phyloP scores from a whole-genome alignment of 1,284 basidiomycete genomes.

The Cutaneotrichosporon mucoides region DNA sequence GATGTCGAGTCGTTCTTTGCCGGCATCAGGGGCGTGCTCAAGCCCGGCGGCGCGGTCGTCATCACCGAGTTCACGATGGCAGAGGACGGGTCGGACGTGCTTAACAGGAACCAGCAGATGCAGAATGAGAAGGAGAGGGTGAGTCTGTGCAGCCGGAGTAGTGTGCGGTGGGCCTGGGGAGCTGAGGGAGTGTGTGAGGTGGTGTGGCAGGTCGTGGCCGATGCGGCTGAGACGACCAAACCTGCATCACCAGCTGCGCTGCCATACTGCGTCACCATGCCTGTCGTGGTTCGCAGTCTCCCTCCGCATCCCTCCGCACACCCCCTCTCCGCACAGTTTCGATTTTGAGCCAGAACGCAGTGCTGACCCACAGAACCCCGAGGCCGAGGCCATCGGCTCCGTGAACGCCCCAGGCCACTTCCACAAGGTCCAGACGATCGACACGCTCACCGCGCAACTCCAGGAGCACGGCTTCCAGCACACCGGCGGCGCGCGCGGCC shows the following conservation, averaged over 20 bases:
- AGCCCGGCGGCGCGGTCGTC: constrained; percentile 15
- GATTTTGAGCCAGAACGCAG: no score
- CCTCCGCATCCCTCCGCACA: no score
- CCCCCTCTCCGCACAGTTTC: no score
- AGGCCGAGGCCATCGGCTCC: no score
- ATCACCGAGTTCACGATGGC: constrained; percentile 17
- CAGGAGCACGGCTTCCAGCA: constrained; percentile 22
- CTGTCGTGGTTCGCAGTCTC: no score
- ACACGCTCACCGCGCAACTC: constrained; percentile 12
- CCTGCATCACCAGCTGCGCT: no score
- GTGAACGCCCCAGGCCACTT: constrained; percentile 30
- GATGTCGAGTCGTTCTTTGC: constrained; percentile 10
- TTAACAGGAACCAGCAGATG: neutral
- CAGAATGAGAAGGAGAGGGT: neutral
- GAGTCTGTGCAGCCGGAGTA: neutral
- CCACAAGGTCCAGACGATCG: constrained; percentile 16
- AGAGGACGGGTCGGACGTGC: constrained; percentile 14
- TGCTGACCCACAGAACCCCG: no score
- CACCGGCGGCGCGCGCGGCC: neutral
- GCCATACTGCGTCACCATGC: no score
- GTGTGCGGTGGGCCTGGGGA: no score
- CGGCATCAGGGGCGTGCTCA: constrained; percentile 12
- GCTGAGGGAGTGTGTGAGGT: neutral
- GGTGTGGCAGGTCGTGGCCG: neutral
- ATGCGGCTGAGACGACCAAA: constrained; percentile 6